Base-by-base conservation (phyloP, 805 yeast genomes). In the Candida verbasci region DNA sequence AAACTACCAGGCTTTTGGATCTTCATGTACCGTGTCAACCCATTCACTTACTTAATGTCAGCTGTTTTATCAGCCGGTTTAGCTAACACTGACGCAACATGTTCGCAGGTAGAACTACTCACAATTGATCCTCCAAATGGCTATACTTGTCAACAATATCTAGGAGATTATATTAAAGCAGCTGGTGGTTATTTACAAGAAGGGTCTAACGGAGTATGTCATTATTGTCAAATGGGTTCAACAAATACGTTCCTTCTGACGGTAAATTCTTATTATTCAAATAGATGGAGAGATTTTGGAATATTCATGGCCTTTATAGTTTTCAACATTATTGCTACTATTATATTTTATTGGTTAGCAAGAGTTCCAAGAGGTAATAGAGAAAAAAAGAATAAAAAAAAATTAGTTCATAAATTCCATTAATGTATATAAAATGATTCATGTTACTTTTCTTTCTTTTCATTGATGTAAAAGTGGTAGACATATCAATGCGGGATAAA, bases 1-100 rank as follows among this genome's bases (percentile, higher is more conserved):
- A 57, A 67, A 36, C 72, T 84, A 78, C 93, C 94, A 9, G 78
- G 85, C 1, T 86, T 86, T 65, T 86, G 94, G 94, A 77, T 74
- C 31, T 86, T 82, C 55, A 82, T 86, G 88, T 81, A 83, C 74
- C 73, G 82, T 46, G 70, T 68, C 14, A 80, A 85, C 18, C 94
- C 84, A 8, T 72, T 72, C 58, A 82, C 91, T 1, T 86, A 86
- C 53, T 75, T 81, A 54, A 63, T 85, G 40, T 78, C 75, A 43
- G 66, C 75, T 35, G 63, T 82, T 40, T 61, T 79, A 31, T 30
- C 66, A 62, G 16, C 58, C 53, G 17, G 65, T 70, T 35, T 60
- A 70, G 46, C 80, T 44, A 71, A 67, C 23, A 63, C 73, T 42
- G 52, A 57, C 22, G 80, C 84, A 9, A 48, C 39, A 9, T 62